Conservation (phyloP, 2,329 filamentous ascomycete species). For the Lasiodiplodia theobromae region DNA sequence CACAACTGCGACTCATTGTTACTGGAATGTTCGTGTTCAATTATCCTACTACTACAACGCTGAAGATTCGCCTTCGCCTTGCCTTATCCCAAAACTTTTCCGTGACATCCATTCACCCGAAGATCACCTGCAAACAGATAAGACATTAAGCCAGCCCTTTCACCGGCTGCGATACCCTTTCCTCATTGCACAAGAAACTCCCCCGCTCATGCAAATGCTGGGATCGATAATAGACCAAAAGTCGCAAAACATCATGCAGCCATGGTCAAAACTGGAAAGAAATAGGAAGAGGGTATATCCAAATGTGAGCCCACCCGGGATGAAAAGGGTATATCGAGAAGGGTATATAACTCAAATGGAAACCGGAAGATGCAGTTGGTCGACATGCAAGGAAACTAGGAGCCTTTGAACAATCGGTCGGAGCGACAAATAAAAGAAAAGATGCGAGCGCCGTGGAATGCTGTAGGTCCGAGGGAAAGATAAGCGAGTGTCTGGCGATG, state of each 20-base stretch:
- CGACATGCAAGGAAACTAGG: constrained; percentile 14
- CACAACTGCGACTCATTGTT: neutral
- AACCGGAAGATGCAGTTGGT: constrained; percentile 19
- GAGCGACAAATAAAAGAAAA: neutral
- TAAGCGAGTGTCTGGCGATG: constrained; percentile 19
- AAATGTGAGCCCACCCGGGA: constrained; percentile 12
- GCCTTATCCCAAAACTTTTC: neutral
- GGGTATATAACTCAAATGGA: constrained; percentile 13
- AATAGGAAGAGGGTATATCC: constrained; percentile 18
- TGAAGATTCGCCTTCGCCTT: neutral
- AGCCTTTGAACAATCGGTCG: neutral
- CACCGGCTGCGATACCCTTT: constrained; percentile 1
- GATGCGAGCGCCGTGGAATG: constrained; percentile 13
- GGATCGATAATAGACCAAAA: constrained; percentile 2
- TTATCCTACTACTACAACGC: constrained; percentile 9
- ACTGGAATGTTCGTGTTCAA: constrained; percentile 11
- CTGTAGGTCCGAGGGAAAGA: neutral
- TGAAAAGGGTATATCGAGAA: constrained; percentile 25
- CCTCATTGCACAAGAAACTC: constrained; percentile 8
- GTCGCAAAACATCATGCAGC: constrained; percentile 13
- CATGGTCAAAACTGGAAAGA: neutral
- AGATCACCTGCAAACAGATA: constrained; percentile 1
- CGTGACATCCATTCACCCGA: constrained; percentile 9
- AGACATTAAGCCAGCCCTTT: constrained; percentile 25
- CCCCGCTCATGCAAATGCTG: constrained; percentile 19